Conservation (phyloP, 768 basidiomycete genomes). For the Termitomyces sp. region DNA sequence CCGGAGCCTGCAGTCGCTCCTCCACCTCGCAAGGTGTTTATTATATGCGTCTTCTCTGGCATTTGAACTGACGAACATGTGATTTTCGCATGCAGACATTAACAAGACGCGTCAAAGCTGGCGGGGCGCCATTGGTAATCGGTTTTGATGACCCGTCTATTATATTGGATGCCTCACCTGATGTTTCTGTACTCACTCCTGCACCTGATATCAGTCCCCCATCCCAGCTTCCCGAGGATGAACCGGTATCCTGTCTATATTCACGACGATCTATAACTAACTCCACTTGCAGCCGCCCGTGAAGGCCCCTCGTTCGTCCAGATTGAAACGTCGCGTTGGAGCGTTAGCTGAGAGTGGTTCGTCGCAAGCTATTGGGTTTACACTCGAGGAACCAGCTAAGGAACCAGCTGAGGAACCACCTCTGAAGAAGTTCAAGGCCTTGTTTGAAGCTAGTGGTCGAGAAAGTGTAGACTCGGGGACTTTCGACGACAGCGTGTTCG, state of each 20-base stretch:
- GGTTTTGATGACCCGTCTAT: slow-evolving; percentile 43
- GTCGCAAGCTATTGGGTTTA: slow-evolving; percentile 14
- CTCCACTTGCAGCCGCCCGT: slow-evolving; percentile 31
- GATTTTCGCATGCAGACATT: slow-evolving; percentile 28
- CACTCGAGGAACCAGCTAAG: slow-evolving; percentile 20
- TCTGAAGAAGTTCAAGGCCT: slow-evolving; percentile 64
- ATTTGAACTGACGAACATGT: background rate
- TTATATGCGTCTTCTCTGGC: background rate
- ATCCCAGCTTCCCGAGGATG: slow-evolving; percentile 14
- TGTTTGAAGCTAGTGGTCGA: slow-evolving; percentile 66
- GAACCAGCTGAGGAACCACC: slow-evolving; percentile 41
- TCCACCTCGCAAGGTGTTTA: slow-evolving; percentile 28
- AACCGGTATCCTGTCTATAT: slow-evolving; percentile 14
- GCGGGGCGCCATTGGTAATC: slow-evolving; percentile 30
- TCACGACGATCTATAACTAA: background rate
- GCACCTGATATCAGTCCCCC: slow-evolving; percentile 14
- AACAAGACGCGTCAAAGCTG: slow-evolving; percentile 38
- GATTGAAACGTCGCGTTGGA: slow-evolving; percentile 54
- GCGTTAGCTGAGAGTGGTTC: slow-evolving; percentile 20
- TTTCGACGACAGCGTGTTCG: slow-evolving; percentile 14
- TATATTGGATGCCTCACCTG: slow-evolving; percentile 29
- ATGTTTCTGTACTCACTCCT: slow-evolving; percentile 10
- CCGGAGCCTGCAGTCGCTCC: slow-evolving; percentile 15
- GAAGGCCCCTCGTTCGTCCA: slow-evolving; percentile 31
- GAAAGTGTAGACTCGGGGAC: slow-evolving; percentile 20